Evolutionary conservation across 805 yeast species (phyloP), one percentile per base, ranked within the genome.

Genomic region (Metschnikowia borealis): DNA sequence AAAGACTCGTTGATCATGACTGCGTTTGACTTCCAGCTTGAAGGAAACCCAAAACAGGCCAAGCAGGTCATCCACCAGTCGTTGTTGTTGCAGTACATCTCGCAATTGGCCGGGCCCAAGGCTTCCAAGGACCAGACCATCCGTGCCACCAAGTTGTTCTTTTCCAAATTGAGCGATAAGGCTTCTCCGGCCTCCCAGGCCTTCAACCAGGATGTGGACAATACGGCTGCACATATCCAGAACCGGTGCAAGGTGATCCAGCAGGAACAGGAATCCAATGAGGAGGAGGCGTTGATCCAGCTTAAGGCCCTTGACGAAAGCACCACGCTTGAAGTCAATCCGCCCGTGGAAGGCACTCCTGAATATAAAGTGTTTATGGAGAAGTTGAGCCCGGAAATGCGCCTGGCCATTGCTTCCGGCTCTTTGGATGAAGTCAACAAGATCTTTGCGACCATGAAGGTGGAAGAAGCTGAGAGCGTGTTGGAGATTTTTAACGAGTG

Each of bases 1-100:
- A 89, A 91, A 63, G 98, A 94, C 66, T 89, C 96, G 0, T 79
- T 94, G 52, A 75, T 91, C 64, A 91, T 92, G 97, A 84, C 85
- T 18, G 95, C 97, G 0, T 94, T 94, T 66, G 96, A 92, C 61
- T 73, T 75, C 49, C 89, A 89, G 64, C 74, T 92, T 53, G 81
- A 78, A 13, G 85, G 83, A 18, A 77, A 89, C 44, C 61, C 77
- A 0, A 54, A 56, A 5, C 64, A 66, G 6, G 82, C 96, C 8
- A 78, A 76, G 53, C 85, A 81, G 52, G 80, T 83, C n/a, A 84
- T 92, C 41, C 85, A 82, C 65, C 94, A 89, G 61, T 84, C 96
- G 1, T 79, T 88, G 59, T 68, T 92, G 32, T 64, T 92, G 53
- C 96, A 89, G 62, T 92, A 89, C 64, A 69, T 86, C 48, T 73